phyloP scores from a whole-genome alignment of 208 protist species.

The Acanthamoeba royreba region DNA sequence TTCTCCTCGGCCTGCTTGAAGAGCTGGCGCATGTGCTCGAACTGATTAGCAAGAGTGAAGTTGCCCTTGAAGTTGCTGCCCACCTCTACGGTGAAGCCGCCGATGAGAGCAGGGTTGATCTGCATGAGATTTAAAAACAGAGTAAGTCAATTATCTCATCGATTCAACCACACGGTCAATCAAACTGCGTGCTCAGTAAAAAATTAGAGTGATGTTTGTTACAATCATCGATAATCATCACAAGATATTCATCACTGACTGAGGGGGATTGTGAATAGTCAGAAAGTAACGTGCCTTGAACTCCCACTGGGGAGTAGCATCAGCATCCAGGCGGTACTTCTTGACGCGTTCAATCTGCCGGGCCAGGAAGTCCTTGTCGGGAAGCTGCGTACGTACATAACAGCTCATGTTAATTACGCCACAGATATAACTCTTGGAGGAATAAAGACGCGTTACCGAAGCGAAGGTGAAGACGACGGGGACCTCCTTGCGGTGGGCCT shows the following conservation, averaged over 20 bases:
- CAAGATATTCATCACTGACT: neutral
- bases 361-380: neutral
- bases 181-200: no score
- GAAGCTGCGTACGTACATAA: neutral
- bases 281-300: neutral
- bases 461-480: neutral
- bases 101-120: neutral
- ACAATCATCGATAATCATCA: neutral
- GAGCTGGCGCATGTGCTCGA: neutral
- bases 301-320: neutral
- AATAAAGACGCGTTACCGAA: neutral
- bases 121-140: neutral
- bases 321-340: neutral
- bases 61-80: neutral
- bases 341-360: neutral
- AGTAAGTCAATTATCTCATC: neutral
- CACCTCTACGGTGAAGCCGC: neutral
- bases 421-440: neutral
- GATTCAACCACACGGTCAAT: no score
- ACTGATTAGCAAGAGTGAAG: neutral
- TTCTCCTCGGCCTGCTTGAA: neutral
- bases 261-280: neutral
- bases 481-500: neutral
- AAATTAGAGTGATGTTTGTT: neutral
- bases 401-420: neutral